phyloP scores from a whole-genome alignment of 768 basidiomycete genomes.

The Boletus sp. region DNA sequence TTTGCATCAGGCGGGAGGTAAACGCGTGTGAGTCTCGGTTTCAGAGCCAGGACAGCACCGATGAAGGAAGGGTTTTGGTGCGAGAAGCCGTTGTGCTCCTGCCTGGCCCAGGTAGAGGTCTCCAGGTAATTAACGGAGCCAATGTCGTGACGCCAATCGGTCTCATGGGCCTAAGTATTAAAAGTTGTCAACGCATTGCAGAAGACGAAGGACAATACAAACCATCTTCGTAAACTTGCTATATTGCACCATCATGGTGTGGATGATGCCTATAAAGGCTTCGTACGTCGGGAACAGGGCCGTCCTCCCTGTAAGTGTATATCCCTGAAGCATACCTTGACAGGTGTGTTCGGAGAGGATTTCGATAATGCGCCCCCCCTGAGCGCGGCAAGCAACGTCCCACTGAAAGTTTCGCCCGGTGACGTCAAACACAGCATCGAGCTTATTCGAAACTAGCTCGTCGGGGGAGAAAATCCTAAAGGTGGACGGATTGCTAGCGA shows the following conservation, averaged over 20 bases:
- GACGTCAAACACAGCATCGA: slow-evolving; percentile 73
- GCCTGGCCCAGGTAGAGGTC: slow-evolving; percentile 83
- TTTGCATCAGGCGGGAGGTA: slow-evolving; percentile 92
- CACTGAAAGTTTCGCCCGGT: slow-evolving; percentile 81
- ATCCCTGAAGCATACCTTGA: slow-evolving; percentile 90
- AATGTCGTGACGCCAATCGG: slow-evolving; percentile 66
- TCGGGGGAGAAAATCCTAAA: slow-evolving; percentile 94
- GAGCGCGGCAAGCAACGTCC: slow-evolving; percentile 64
- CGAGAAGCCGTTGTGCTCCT: slow-evolving; percentile 88
- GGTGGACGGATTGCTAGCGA: slow-evolving; percentile 61
- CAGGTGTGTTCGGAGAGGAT: slow-evolving; percentile 88
- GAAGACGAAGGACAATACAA: slow-evolving; percentile 8
- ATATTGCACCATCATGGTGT: slow-evolving; percentile 90
- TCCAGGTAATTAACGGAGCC: slow-evolving; percentile 85
- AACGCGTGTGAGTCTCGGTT: slow-evolving; percentile 66
- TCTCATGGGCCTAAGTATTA: slow-evolving; percentile 46
- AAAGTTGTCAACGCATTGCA: background rate
- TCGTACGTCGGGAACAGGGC: slow-evolving; percentile 90
- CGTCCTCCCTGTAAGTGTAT: slow-evolving; percentile 84
- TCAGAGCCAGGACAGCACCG: slow-evolving; percentile 79
- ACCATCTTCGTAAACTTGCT: slow-evolving; percentile 88
- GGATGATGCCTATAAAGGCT: slow-evolving; percentile 85
- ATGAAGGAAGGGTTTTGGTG: slow-evolving; percentile 89
- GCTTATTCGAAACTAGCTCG: slow-evolving; percentile 83
- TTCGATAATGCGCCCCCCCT: slow-evolving; percentile 83